These are phyloP conservation scores for Clonostachys chloroleuca DNA, from an alignment of 2,329 filamentous ascomycete genomes.

Conservation along the genomic window DNA sequence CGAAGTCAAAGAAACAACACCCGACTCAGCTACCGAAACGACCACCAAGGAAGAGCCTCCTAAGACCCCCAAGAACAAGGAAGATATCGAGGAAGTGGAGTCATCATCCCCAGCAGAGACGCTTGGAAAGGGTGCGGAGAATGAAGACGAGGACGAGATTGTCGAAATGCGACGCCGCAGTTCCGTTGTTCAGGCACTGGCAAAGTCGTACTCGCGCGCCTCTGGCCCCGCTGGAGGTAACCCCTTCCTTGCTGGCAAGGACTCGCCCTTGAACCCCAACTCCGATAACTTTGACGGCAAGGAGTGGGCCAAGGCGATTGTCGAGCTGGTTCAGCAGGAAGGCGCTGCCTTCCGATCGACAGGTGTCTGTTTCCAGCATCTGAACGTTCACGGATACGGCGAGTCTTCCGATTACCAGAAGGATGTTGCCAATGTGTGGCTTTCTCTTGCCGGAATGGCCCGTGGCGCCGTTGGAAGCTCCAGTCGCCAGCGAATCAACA, in stretches of 20 bases:
- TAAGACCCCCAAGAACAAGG: no score
- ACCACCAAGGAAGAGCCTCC: no score
- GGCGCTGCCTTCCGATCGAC: constrained; percentile 54
- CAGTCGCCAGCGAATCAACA: constrained; percentile 58
- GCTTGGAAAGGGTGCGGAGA: constrained; percentile 11
- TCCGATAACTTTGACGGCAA: constrained; percentile 48
- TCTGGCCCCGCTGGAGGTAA: constrained; percentile 35
- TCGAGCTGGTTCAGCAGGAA: constrained; percentile 44
- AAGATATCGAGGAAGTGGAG: no score
- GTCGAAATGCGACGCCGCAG: constrained; percentile 44
- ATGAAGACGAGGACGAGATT: constrained; percentile 24
- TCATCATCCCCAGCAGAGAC: constrained; percentile 1
- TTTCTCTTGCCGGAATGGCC: constrained; percentile 38
- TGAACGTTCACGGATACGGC: constrained; percentile 66
- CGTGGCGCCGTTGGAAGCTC: constrained; percentile 47
- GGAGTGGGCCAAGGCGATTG: constrained; percentile 57
- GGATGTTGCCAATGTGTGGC: constrained; percentile 57
- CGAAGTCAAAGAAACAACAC: no score
- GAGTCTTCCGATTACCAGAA: constrained; percentile 68
- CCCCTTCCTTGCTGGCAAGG: constrained; percentile 41
- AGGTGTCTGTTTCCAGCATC: constrained; percentile 62
- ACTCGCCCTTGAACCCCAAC: constrained; percentile 49
- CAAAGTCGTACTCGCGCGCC: constrained; percentile 47
- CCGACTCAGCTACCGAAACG: no score
- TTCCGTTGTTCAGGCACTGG: constrained; percentile 50